phyloP scores from a whole-genome alignment of 495 filamentous ascomycete genomes.

The Penicillium manginii region DNA sequence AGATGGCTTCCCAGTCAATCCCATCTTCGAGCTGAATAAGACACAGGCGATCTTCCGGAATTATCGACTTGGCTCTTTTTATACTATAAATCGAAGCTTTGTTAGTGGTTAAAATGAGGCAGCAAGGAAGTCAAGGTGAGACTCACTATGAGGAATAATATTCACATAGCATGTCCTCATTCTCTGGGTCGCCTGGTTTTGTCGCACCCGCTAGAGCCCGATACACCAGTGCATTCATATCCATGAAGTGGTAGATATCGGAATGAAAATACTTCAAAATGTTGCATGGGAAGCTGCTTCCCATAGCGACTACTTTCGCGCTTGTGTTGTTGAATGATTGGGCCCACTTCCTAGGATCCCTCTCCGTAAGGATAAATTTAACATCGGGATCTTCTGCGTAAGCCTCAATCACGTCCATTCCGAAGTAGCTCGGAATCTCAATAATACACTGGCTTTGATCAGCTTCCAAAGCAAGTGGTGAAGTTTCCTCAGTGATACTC shows the following conservation, averaged over 20 bases:
- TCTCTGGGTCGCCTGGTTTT: constrained; percentile 13
- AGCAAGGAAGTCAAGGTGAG: neutral
- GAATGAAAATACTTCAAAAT: constrained; percentile 30
- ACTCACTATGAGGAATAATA: constrained; percentile 29
- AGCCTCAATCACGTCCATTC: constrained; percentile 14
- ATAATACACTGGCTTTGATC: constrained; percentile 14
- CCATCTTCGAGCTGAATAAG: constrained; percentile 27
- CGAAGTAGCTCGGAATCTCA: constrained; percentile 23
- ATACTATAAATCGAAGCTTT: constrained; percentile 13
- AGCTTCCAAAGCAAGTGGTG: neutral
- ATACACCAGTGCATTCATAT: constrained; percentile 16
- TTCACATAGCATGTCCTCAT: constrained; percentile 13
- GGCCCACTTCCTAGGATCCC: constrained; percentile 28
- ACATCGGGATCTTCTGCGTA: constrained; percentile 29
- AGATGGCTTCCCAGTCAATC: constrained; percentile 32
- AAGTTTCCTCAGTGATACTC: neutral
- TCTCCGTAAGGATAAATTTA: constrained; percentile 36
- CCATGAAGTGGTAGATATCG: constrained; percentile 18
- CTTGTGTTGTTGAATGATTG: constrained; percentile 27
- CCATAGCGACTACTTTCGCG: constrained; percentile 2
- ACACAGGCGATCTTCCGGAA: constrained; percentile 24
- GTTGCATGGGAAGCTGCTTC: constrained; percentile 20
- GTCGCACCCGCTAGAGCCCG: neutral
- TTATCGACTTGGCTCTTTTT: constrained; percentile 17
- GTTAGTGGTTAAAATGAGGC: neutral